Evolutionary conservation across 805 yeast genomes (phyloP).

Genomic region (Candida oleophila): DNA sequence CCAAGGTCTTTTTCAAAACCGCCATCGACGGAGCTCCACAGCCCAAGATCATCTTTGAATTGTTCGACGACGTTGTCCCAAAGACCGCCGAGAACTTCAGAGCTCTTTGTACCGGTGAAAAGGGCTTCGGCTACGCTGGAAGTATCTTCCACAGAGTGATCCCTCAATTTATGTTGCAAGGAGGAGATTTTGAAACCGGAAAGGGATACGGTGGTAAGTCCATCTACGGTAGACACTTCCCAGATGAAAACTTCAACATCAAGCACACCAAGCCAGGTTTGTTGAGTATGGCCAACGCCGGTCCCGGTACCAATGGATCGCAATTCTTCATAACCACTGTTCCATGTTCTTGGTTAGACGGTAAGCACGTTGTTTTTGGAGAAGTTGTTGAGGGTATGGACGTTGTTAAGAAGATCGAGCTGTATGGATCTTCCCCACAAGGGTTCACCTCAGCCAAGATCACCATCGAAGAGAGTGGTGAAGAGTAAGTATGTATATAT

Average conservation of each 20-base stretch:
- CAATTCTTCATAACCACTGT: constrained; percentile 96
- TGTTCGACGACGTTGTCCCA: constrained; percentile 89
- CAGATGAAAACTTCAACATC: constrained; percentile 72
- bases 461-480: constrained; percentile 57
- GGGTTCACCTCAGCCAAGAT: constrained; percentile 50
- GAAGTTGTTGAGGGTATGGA: constrained; percentile 85
- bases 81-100: constrained; percentile 96
- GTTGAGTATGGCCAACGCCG: constrained; percentile 97
- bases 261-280: constrained; percentile 78
- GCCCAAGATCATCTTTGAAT: constrained; percentile 41
- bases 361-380: constrained; percentile 94
- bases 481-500: constrained; percentile 15
- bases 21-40: constrained; percentile 52
- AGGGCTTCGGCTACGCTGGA: constrained; percentile 45
- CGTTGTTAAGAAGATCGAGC: constrained; percentile 81
- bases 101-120: constrained; percentile 70
- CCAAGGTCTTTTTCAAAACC: constrained; percentile 58
- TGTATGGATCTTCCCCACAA: constrained; percentile 46
- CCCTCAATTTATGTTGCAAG: constrained; percentile 49
- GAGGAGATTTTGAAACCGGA: constrained; percentile 49
- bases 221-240: constrained; percentile 68
- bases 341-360: constrained; percentile 85
- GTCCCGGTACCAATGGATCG: constrained; percentile 97
- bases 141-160: constrained; percentile 49
- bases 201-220: constrained; percentile 48